Conservation (phyloP, 2,329 filamentous ascomycete species). For the Fusarium longipes region DNA sequence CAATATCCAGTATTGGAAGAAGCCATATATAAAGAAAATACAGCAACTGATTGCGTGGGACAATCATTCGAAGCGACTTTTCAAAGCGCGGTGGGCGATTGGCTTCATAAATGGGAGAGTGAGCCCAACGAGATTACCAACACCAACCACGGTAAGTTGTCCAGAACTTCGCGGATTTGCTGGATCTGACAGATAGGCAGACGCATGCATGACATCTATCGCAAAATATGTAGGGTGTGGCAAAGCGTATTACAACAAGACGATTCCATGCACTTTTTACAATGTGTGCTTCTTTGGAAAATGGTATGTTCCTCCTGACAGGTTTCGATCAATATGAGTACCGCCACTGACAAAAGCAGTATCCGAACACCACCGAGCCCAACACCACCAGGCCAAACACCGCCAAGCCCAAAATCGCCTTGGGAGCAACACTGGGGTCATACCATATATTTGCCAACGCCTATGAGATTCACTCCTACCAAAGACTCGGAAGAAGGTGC, state of each 20-base stretch:
- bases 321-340: neutral
- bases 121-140: neutral
- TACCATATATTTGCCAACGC: neutral
- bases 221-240: neutral
- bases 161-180: neutral
- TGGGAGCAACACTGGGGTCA: neutral
- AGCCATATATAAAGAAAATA: neutral
- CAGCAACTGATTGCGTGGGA: neutral
- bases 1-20: neutral
- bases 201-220: neutral
- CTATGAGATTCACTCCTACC: neutral
- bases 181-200: neutral
- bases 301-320: neutral
- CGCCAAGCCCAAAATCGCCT: neutral
- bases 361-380: too few species aligned
- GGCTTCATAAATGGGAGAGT: constrained; percentile 41
- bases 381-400: too few species aligned
- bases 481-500: neutral
- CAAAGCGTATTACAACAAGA: neutral
- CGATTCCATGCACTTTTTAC: neutral
- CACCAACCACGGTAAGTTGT: neutral
- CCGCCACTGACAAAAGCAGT: neutral
- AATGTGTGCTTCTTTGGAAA: neutral
- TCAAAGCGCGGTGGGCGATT: constrained; percentile 47
- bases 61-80: constrained; percentile 44